phyloP scores from a whole-genome alignment of 2,329 filamentous ascomycete species.

The Beauveria medogensis region DNA sequence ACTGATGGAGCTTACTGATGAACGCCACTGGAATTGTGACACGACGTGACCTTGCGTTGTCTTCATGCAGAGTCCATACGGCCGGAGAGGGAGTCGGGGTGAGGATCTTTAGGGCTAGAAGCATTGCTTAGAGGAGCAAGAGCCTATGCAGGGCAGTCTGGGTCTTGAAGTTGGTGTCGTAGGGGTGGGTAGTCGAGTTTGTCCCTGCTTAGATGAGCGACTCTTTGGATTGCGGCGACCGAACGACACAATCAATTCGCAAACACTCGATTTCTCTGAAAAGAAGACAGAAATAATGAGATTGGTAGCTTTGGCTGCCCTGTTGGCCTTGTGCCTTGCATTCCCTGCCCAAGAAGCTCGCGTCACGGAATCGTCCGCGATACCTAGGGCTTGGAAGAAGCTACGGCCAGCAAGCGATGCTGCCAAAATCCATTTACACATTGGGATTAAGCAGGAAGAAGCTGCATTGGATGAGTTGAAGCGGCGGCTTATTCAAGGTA shows the following conservation, averaged over 20 bases:
- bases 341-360: neutral
- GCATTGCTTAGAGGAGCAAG: too few relatives aligned
- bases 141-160: too few relatives aligned
- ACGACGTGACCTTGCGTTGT: neutral
- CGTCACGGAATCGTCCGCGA: neutral
- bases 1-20: neutral
- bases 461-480: neutral
- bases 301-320: neutral
- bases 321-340: neutral
- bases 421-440: neutral
- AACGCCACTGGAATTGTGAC: neutral
- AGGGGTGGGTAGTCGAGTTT: too few relatives aligned
- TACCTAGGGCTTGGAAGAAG: neutral
- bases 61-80: neutral
- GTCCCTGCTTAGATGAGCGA: too few relatives aligned
- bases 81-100: neutral
- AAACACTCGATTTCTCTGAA: too few relatives aligned
- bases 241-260: neutral
- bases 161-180: too few relatives aligned
- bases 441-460: constrained; percentile 1
- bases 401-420: neutral
- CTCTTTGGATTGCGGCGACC: neutral
- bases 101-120: too few relatives aligned
- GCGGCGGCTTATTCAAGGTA: constrained; percentile 2
- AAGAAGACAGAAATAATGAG: neutral